Base-by-base conservation (phyloP, 208 protist species). In the Herpetomonas muscarum region DNA sequence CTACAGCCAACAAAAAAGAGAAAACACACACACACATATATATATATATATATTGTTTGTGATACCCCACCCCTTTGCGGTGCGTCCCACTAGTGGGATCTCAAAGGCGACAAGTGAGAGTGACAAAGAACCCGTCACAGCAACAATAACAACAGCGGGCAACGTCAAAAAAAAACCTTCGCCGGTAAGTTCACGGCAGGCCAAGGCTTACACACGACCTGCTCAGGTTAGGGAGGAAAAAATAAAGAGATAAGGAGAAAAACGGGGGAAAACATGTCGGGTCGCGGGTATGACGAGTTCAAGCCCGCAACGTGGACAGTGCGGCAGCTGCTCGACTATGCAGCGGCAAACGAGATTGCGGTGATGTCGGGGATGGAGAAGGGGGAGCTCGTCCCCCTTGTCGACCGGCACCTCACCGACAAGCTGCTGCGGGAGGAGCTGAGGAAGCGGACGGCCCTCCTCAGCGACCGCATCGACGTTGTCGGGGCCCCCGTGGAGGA, bases 261-360 rank as follows among this genome's bases (percentile, higher is more conserved):
- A n/a, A n/a, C n/a, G n/a, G n/a, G n/a, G n/a, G n/a, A n/a, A n/a
- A n/a, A n/a, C n/a, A n/a, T n/a, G n/a, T n/a, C n/a, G n/a, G n/a
- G n/a, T n/a, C n/a, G n/a, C n/a, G n/a, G 36, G 28, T 67, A 50
- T 55, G 28, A 74, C 30, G 64, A 69, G n/a, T 61, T 67, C 60
- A 59, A 74, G n/a, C 70, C 81, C 3, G 22, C 44, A 25, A 78
- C 66, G 48, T 89, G 81, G 81, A 67, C 46, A 30, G 63, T 69
- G 46, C 24, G 55, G 41, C 49, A 74, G 30, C 67, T 89, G 19
- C 55, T 79, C 19, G 41, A 53, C 9, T 89, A 85, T 61, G 45
- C 50, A 19, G 24, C 24, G 7, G 34, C 70, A 51, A 68, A 79
- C 57, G 30, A 65, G 15, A 69, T 78, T 21, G 31, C 46, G n/a